Percentiles rank a stretch among this genome's conserved stretches.
Conservation (phyloP, 2,329 filamentous ascomycete species). For the Ophiostoma australiae region DNA sequence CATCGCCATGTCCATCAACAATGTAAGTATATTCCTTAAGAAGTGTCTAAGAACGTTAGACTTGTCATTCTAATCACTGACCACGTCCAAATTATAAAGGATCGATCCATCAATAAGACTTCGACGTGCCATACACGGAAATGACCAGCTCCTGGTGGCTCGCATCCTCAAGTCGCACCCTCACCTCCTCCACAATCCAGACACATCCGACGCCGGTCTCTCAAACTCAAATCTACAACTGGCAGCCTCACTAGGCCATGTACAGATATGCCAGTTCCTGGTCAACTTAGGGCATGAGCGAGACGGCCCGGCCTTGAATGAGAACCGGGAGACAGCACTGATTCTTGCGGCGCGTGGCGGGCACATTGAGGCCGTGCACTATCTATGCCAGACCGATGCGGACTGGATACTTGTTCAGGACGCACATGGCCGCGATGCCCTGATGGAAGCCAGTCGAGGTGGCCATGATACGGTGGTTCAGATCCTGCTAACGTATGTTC, state of each 20-base stretch:
- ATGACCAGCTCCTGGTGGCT: slow-evolving; percentile 65
- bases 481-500: slow-evolving; percentile 57
- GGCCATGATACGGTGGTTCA: slow-evolving; percentile 63
- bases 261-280: slow-evolving; percentile 64
- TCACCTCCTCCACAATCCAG: slow-evolving; percentile 69
- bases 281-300: slow-evolving; percentile 70
- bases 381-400: slow-evolving; percentile 62
- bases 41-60: background rate
- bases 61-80: background rate
- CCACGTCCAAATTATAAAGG: slow-evolving; percentile 42
- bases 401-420: slow-evolving; percentile 61
- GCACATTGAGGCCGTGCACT: slow-evolving; percentile 67
- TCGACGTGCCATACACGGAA: slow-evolving; percentile 73
- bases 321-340: slow-evolving; percentile 72
- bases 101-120: slow-evolving; percentile 73
- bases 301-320: slow-evolving; percentile 67
- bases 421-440: slow-evolving; percentile 62
- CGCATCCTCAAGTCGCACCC: slow-evolving; percentile 74
- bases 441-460: slow-evolving; percentile 59
- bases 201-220: slow-evolving; percentile 60
- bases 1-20: background rate
- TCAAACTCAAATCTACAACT: slow-evolving; percentile 83
- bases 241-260: slow-evolving; percentile 66
- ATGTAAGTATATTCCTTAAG: background rate
- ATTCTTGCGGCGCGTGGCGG: slow-evolving; percentile 69